A percentile compares a stretch with the other conserved stretches of the same genome.
phyloP scores from a whole-genome alignment of 345 rosid species.

The Populus ilicifolia region DNA sequence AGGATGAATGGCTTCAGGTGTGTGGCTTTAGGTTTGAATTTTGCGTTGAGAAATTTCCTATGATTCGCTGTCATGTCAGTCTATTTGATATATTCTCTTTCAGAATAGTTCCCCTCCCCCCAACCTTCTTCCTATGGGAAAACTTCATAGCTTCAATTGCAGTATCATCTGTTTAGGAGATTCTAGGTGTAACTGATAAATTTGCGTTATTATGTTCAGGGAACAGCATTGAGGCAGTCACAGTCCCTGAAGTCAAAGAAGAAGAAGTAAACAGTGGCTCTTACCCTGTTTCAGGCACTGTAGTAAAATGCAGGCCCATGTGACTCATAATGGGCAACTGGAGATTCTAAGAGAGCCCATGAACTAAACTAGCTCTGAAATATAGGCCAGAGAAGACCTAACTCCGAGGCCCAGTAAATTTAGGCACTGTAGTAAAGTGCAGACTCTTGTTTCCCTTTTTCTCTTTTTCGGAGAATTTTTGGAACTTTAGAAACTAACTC shows the following conservation, averaged over 20 bases:
- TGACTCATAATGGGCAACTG: slow-evolving; percentile 32
- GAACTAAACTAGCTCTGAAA: slow-evolving; percentile 24
- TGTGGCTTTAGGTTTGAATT: slow-evolving; percentile 6
- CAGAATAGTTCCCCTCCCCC: neutral
- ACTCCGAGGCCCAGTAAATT: slow-evolving; percentile 3
- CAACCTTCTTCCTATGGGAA: too few relatives aligned
- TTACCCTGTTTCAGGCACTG: slow-evolving; percentile 7
- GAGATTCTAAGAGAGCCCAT: slow-evolving; percentile 14
- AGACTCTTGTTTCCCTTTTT: neutral
- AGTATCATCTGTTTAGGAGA: neutral
- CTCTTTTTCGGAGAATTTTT: slow-evolving; percentile 18
- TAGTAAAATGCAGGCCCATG: slow-evolving; percentile 20
- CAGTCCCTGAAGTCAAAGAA: slow-evolving; percentile 64
- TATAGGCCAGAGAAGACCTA: slow-evolving; percentile 28
- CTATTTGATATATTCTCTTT: neutral
- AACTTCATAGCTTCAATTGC: neutral
- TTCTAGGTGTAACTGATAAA: neutral
- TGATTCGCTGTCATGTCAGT: neutral
- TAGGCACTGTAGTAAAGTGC: too few relatives aligned
- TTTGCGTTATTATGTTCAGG: slow-evolving; percentile 34
- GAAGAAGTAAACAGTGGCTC: slow-evolving; percentile 54
- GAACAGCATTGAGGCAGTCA: slow-evolving; percentile 60
- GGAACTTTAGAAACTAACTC: slow-evolving; percentile 27
- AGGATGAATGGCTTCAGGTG: slow-evolving; percentile 98
- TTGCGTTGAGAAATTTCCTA: neutral